Evolutionary conservation across 148 eudicot species (phyloP), one percentile per base, ranked within the genome.

Genomic region (Heliosperma pusillum): DNA sequence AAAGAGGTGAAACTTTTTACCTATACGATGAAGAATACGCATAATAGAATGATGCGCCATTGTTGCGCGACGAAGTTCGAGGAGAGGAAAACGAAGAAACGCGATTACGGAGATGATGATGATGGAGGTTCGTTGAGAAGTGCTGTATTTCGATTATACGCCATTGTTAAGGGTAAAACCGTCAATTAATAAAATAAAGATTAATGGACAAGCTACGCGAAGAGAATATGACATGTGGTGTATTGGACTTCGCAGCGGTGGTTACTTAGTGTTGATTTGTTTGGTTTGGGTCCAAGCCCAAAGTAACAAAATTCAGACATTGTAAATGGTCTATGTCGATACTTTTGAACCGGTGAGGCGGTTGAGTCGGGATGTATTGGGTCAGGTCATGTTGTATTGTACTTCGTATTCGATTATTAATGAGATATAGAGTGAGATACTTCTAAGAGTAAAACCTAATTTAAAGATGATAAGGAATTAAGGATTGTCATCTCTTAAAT

Each of bases 11-110:
- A 45, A 65, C n/a, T 8, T 72, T 72, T 5, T 81, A 86, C 89
- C 85, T 30, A 84, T 22, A n/a, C 60, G 76, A 50, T n/a, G 73
- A 22, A 84, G 62, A 33, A 82, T 11, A 16, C 70, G 76, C 50
- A 69, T 71, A 1, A 84, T 30, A 3, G 82, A 72, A 33, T 56
- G 74, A 29, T 29, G 50, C 57, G 82, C 83, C 89, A 86, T 86
- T 59, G 13, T 45, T 75, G 19, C 7, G 0, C 17, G 72, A 16
- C 1, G 30, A 21, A 9, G 4, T 1, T n/a, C 16, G 53, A 53
- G 7, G 62, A 44, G 60, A 63, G 10, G 59, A 72, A 76, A 72
- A 56, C 66, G 76, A 64, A 52, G 40, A 62, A 56, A 17, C 20
- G 17, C n/a, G 12, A n/a, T 4, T 24, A 17, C 17, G 66, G 22